A percentile compares a stretch with the other conserved stretches of the same genome.
Evolutionary conservation across 2,329 filamentous ascomycete genomes (phyloP).

Genomic region (Cytospora mali): DNA sequence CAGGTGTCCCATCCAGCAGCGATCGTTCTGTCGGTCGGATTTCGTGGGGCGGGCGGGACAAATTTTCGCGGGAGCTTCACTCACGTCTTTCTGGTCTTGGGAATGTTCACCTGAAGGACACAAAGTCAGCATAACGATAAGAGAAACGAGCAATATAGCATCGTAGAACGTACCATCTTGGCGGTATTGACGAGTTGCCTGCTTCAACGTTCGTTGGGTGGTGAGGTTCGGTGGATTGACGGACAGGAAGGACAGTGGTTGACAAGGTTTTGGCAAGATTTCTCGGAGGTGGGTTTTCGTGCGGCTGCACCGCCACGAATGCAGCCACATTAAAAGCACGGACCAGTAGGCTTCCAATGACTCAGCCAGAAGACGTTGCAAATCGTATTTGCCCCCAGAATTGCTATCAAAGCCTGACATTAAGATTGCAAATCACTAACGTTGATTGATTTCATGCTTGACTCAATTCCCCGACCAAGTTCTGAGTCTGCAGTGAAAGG

Average conservation of each 20-base stretch:
- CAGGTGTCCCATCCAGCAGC: neutral
- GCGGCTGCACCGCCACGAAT: slow-evolving; percentile 18
- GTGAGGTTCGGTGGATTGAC: slow-evolving; percentile 23
- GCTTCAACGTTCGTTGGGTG: slow-evolving; percentile 26
- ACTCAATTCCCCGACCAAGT: no score
- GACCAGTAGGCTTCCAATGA: neutral
- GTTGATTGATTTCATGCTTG: neutral
- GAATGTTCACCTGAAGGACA: slow-evolving; percentile 82
- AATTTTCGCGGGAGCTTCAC: slow-evolving; percentile 61
- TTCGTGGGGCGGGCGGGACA: slow-evolving; percentile 93
- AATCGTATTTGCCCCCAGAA: neutral
- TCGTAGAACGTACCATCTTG: slow-evolving; percentile 26
- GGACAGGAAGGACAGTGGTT: slow-evolving; percentile 12
- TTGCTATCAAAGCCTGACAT: neutral
- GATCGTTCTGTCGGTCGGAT: slow-evolving; percentile 8
- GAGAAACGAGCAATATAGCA: neutral
- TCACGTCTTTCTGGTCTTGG: slow-evolving; percentile 95
- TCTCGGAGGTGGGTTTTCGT: slow-evolving; percentile 20
- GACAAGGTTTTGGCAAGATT: slow-evolving; percentile 22
- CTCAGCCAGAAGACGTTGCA: neutral
- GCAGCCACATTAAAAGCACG: neutral
- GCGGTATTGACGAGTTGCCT: slow-evolving; percentile 27
- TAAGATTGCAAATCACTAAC: neutral
- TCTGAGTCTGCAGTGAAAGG: no score
- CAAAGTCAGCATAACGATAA: slow-evolving; percentile 16